phyloP scores from a whole-genome alignment of 495 filamentous ascomycete species.

The Neurospora sp. region DNA sequence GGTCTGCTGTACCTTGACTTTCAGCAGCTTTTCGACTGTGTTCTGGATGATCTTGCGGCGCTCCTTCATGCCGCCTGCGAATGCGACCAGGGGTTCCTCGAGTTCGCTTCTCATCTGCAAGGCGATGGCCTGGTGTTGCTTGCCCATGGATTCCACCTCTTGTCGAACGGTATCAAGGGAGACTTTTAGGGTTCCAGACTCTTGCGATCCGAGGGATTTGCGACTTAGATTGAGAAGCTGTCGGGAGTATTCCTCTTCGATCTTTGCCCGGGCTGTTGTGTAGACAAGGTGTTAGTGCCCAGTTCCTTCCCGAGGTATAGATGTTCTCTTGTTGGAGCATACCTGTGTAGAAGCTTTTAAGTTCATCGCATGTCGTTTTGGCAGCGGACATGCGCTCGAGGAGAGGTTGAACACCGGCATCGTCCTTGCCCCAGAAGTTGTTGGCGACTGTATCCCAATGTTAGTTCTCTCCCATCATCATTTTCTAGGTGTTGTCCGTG shows the following conservation, averaged over 20 bases:
- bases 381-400: conserved; percentile 94
- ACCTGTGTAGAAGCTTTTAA: conserved; percentile 88
- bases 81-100: conserved; percentile 90
- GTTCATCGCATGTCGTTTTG: conserved; percentile 90
- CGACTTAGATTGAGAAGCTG: conserved; percentile 79
- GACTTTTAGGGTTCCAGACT: conserved; percentile 68
- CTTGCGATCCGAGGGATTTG: conserved; percentile 83
- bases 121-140: conserved; percentile 83
- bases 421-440: conserved; percentile 99
- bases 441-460: conserved; percentile 61
- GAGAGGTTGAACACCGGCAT: conserved; percentile 87
- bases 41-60: conserved; percentile 90
- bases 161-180: conserved; percentile 81
- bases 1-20: conserved; percentile 87
- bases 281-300: conserved; percentile 3
- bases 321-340: conserved; percentile 8
- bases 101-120: conserved; percentile 91
- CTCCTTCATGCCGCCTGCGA: conserved; percentile 89
- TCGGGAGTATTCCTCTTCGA: conserved; percentile 96
- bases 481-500: not conserved
- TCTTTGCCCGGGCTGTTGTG: conserved; percentile 65
- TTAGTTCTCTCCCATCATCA: not conserved
- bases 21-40: conserved; percentile 86
- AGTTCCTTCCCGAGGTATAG: not conserved
- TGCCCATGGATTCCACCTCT: conserved; percentile 91